Evolutionary conservation across 1,139 yeast genomes (phyloP).

Genomic region (Hanseniaspora uvarum): DNA sequence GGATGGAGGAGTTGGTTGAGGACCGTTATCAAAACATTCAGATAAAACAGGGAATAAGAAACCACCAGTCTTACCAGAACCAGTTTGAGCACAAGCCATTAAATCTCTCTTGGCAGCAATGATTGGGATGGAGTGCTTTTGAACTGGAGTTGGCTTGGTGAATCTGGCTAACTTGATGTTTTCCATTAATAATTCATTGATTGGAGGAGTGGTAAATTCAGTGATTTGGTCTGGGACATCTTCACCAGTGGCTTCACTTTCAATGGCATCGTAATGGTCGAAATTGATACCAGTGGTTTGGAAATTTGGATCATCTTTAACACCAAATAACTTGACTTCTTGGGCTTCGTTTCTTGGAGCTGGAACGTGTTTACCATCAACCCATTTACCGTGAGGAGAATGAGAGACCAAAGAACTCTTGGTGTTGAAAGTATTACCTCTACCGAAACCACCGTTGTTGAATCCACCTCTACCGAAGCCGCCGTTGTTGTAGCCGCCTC

Average conservation of each 20-base stretch:
- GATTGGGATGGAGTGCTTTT: conserved; percentile 95
- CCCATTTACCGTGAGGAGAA: conserved; percentile 54
- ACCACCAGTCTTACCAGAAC: conserved; percentile 99
- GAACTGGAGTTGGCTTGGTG: conserved; percentile 96
- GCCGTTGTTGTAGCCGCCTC: conserved; percentile 24
- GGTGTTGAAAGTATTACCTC: conserved; percentile 24
- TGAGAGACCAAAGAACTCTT: conserved; percentile 30
- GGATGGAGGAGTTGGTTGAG: conserved; percentile 46
- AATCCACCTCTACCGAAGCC: conserved; percentile 26
- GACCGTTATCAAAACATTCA: conserved; percentile 83
- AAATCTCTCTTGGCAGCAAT: conserved; percentile 92
- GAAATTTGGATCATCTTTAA: conserved; percentile 66
- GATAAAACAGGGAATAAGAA: conserved; percentile 95
- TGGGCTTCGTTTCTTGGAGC: conserved; percentile 60
- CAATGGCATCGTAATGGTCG: conserved; percentile 96
- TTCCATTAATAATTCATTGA: conserved; percentile 75
- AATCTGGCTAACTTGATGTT: conserved; percentile 83
- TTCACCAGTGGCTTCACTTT: conserved; percentile 95
- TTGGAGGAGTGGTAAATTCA: conserved; percentile 82
- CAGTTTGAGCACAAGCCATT: conserved; percentile 99
- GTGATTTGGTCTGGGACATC: conserved; percentile 89
- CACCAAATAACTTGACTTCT: conserved; percentile 80
- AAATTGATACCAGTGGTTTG: conserved; percentile 97
- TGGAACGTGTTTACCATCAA: conserved; percentile 81
- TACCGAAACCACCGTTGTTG: conserved; percentile 18